Percentiles rank a stretch among this genome's conserved stretches.
Conservation (phyloP, 768 basidiomycete species). For the Trichaptum fuscoviolaceum region DNA sequence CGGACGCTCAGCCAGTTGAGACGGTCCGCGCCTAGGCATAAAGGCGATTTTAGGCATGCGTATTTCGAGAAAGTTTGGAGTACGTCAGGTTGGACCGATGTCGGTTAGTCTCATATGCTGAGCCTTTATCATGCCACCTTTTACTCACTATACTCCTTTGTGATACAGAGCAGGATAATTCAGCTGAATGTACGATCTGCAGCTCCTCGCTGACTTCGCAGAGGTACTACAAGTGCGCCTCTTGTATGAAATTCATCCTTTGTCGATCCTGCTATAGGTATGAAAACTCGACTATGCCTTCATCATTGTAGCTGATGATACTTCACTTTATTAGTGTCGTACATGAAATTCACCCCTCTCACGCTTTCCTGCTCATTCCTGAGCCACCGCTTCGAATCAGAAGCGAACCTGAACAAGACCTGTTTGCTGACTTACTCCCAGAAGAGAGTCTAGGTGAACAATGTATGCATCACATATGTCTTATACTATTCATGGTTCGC, state of each 20-base stretch:
- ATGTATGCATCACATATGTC: conserved; percentile 37
- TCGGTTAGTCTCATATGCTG: no score
- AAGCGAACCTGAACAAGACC: conserved; percentile 34
- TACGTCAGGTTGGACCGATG: conserved; percentile 77
- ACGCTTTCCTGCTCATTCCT: conserved; percentile 80
- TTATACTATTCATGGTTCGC: not conserved
- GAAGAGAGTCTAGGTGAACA: conserved; percentile 49
- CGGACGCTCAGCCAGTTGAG: conserved; percentile 51
- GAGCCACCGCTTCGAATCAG: conserved; percentile 44
- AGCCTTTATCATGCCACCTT: no score
- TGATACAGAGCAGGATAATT: conserved; percentile 66
- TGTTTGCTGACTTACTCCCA: conserved; percentile 18
- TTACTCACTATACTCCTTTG: no score
- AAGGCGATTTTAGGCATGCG: conserved; percentile 77
- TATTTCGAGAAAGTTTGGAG: conserved; percentile 88
- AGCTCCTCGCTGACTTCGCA: conserved; percentile 48
- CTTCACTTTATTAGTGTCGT: conserved; percentile 54
- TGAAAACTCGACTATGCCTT: conserved; percentile 8
- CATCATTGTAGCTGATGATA: conserved; percentile 3
- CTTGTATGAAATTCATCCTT: conserved; percentile 73
- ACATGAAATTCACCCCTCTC: conserved; percentile 85
- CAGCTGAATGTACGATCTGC: conserved; percentile 80
- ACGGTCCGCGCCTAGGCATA: conserved; percentile 62
- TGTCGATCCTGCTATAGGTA: conserved; percentile 84
- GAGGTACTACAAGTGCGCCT: conserved; percentile 74